phyloP scores from a whole-genome alignment of 768 basidiomycete species.

The Saitozyma podzolica region DNA sequence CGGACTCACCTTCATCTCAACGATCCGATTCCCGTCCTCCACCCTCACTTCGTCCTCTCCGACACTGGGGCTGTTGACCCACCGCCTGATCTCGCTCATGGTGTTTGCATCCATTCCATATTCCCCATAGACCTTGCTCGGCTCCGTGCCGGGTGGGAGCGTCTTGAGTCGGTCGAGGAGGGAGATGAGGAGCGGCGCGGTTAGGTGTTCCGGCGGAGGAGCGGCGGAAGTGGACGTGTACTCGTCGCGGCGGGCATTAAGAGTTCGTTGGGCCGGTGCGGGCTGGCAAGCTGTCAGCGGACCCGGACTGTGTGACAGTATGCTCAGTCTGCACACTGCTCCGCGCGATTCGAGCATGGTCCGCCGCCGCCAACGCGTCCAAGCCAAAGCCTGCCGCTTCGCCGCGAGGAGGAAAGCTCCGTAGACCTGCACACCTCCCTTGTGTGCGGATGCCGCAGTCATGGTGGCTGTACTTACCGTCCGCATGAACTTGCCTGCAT shows the following conservation, averaged over 20 bases:
- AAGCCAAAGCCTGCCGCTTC: no score
- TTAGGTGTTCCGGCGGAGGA: conserved; percentile 33
- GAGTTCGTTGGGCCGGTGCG: conserved; percentile 46
- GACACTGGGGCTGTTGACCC: conserved; percentile 50
- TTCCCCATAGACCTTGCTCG: conserved; percentile 26
- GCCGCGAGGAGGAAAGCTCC: no score
- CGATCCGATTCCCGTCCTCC: conserved; percentile 42
- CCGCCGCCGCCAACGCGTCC: no score
- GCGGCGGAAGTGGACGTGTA: conserved; percentile 20
- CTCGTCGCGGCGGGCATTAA: conserved; percentile 27
- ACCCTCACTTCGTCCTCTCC: conserved; percentile 37
- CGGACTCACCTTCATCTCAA: conserved; percentile 44
- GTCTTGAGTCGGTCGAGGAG: conserved; percentile 46
- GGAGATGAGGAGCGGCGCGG: conserved; percentile 40
- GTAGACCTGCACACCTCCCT: no score
- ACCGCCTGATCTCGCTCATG: conserved; percentile 36
- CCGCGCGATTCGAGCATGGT: neutral
- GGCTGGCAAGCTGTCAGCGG: conserved; percentile 17
- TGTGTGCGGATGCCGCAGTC: neutral
- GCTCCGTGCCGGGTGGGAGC: conserved; percentile 22
- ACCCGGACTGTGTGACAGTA: no score
- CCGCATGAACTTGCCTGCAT: conserved; percentile 38
- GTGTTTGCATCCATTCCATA: conserved; percentile 34
- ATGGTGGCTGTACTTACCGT: conserved; percentile 15
- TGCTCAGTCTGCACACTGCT: neutral